Percentiles rank a stretch among this genome's conserved stretches.
Conservation (phyloP, 805 yeast species). For the Metschnikowia koreensis region DNA sequence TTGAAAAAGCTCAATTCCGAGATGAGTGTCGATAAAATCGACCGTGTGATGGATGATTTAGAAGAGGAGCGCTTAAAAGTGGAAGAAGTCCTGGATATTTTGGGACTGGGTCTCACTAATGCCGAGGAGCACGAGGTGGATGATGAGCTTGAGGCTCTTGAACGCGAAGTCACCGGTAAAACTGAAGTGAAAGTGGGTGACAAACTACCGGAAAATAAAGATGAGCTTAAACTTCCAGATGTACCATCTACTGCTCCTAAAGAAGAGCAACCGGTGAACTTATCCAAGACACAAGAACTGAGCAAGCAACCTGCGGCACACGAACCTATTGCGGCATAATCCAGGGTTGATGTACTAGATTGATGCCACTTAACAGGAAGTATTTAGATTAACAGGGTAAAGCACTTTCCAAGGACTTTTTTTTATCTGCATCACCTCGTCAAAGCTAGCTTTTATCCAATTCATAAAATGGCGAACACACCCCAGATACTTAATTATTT, state of each 20-base stretch:
- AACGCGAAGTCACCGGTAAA: constrained; percentile 39
- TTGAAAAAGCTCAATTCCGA: constrained; percentile 75
- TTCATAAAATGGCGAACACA: too few species aligned
- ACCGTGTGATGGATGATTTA: constrained; percentile 76
- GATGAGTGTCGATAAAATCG: constrained; percentile 75
- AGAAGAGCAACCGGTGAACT: constrained; percentile 15
- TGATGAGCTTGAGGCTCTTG: constrained; percentile 54
- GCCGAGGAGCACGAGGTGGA: constrained; percentile 63
- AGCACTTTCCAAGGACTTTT: too few species aligned
- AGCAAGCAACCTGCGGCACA: not conserved
- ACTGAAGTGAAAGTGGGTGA: not conserved
- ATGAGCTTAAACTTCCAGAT: constrained; percentile 11
- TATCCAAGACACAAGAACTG: not conserved
- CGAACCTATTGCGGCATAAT: constrained; percentile 6
- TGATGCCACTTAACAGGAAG: too few species aligned
- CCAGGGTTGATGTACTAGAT: too few species aligned
- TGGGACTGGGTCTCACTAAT: constrained; percentile 43
- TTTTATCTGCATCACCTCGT: too few species aligned
- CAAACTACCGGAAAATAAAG: not conserved
- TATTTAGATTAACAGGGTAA: too few species aligned
- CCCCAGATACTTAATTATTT: too few species aligned
- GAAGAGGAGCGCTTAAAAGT: constrained; percentile 81
- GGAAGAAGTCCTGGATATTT: constrained; percentile 60
- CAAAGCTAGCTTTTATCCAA: too few species aligned
- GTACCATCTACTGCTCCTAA: constrained; percentile 10